phyloP scores from a whole-genome alignment of 2,329 filamentous ascomycete species.

The Xylariaceae sp. region DNA sequence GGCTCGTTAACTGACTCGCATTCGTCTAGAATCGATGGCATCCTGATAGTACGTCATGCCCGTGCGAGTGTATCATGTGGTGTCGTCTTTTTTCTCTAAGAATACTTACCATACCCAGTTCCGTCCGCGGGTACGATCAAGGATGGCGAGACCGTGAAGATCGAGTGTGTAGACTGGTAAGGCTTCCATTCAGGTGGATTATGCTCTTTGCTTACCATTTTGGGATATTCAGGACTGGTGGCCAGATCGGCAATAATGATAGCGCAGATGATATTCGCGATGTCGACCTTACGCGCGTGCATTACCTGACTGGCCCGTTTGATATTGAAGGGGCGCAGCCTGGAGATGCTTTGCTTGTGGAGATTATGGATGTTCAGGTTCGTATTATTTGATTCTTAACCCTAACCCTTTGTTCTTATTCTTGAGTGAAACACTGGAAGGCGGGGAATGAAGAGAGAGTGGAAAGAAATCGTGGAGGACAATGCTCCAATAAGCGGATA shows the following conservation, averaged over 20 bases:
- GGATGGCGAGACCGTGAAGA: constrained; percentile 83
- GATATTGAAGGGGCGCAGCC: constrained; percentile 79
- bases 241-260: constrained; percentile 85
- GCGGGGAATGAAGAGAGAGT: not conserved
- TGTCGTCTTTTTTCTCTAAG: not conserved
- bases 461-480: not conserved
- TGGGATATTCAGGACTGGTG: constrained; percentile 50
- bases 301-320: constrained; percentile 87
- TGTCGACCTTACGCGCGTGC: constrained; percentile 76
- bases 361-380: constrained; percentile 73
- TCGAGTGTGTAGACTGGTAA: constrained; percentile 81
- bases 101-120: constrained; percentile 44
- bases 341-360: constrained; percentile 77
- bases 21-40: constrained; percentile 75
- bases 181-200: constrained; percentile 5
- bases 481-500: not conserved
- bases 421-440: not conserved
- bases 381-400: not conserved
- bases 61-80: not conserved
- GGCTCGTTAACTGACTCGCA: not conserved
- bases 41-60: constrained; percentile 62
- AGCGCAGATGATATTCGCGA: constrained; percentile 82
- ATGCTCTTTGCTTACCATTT: not conserved
- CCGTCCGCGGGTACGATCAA: constrained; percentile 68
- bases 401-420: not conserved